Conservation (phyloP, 1,284 basidiomycete genomes). For the Trichosporon sp. region DNA sequence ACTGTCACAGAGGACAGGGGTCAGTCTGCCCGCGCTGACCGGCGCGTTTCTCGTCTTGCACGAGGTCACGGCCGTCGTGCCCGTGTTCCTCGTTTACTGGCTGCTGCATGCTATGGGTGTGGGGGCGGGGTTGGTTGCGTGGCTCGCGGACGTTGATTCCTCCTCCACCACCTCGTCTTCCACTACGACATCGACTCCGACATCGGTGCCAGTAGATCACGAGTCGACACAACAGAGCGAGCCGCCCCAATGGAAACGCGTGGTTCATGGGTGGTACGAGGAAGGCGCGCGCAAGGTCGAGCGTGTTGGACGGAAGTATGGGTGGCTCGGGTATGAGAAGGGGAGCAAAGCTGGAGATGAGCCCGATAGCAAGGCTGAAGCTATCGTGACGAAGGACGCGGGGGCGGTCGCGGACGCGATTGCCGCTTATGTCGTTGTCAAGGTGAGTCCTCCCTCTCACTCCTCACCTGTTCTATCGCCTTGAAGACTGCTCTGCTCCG, state of each 20-base stretch:
- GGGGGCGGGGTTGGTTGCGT: slow-evolving; percentile 68
- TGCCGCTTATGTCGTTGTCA: slow-evolving; percentile 79
- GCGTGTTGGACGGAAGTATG: slow-evolving; percentile 74
- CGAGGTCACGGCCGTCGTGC: slow-evolving; percentile 80
- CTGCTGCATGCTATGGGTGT: slow-evolving; percentile 68
- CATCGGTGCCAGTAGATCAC: neutral
- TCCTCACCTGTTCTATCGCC: neutral
- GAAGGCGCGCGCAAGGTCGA: slow-evolving; percentile 74
- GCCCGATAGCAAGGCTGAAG: neutral
- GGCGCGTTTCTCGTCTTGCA: slow-evolving; percentile 82
- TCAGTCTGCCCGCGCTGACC: slow-evolving; percentile 72
- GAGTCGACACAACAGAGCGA: slow-evolving; percentile 49
- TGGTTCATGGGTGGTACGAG: slow-evolving; percentile 65
- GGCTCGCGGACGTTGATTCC: slow-evolving; percentile 32
- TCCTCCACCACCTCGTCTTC: no score
- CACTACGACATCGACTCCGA: no score
- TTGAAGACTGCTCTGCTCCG: no score
- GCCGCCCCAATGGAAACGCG: slow-evolving; percentile 40
- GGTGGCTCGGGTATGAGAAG: slow-evolving; percentile 76
- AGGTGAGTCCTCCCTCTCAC: slow-evolving; percentile 61
- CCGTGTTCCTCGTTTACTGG: slow-evolving; percentile 75
- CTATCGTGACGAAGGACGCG: slow-evolving; percentile 32
- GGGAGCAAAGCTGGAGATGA: slow-evolving; percentile 23
- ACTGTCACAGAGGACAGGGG: slow-evolving; percentile 45
- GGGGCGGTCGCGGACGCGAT: slow-evolving; percentile 61